These are phyloP conservation scores for Mycena galericulata DNA, from an alignment of 768 basidiomycete genomes.

Conservation along the genomic window DNA sequence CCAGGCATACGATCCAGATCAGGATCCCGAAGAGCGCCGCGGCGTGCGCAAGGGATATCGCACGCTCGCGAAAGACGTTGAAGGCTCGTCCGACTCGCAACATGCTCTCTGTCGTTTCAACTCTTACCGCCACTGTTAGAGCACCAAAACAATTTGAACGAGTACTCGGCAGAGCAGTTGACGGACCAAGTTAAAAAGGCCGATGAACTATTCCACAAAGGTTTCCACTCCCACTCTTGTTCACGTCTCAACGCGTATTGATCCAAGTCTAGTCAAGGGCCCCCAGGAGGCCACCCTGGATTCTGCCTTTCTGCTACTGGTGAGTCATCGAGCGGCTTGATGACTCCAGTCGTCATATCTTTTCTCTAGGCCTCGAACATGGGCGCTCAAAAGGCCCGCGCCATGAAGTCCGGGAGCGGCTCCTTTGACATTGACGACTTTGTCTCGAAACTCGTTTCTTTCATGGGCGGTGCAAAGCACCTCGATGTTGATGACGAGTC, in stretches of 20 bases:
- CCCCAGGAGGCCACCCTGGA: slow-evolving; percentile 93
- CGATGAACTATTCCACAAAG: slow-evolving; percentile 73
- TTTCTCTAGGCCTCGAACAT: slow-evolving; percentile 85
- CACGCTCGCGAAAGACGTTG: slow-evolving; percentile 68
- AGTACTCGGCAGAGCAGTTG: slow-evolving; percentile 68
- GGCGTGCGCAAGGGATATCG: slow-evolving; percentile 81
- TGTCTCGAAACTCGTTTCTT: slow-evolving; percentile 76
- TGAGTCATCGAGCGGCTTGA: no score
- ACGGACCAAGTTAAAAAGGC: slow-evolving; percentile 67
- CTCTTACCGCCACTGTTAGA: slow-evolving; percentile 39
- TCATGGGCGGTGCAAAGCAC: slow-evolving; percentile 76
- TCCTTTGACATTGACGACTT: slow-evolving; percentile 96
- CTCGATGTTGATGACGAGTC: slow-evolving; percentile 61
- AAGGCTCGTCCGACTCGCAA: slow-evolving; percentile 72
- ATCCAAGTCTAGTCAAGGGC: slow-evolving; percentile 66
- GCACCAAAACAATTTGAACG: slow-evolving; percentile 64
- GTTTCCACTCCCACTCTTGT: slow-evolving; percentile 45
- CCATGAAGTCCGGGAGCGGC: slow-evolving; percentile 88
- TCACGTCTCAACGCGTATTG: neutral
- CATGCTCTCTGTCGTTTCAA: neutral
- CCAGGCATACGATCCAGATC: slow-evolving; percentile 83
- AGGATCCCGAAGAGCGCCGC: slow-evolving; percentile 85
- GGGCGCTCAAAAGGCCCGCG: slow-evolving; percentile 89
- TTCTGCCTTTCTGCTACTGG: slow-evolving; percentile 80
- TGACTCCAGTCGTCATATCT: no score